Conservation (phyloP, 495 filamentous ascomycete genomes). For the Daldinia decipiens region DNA sequence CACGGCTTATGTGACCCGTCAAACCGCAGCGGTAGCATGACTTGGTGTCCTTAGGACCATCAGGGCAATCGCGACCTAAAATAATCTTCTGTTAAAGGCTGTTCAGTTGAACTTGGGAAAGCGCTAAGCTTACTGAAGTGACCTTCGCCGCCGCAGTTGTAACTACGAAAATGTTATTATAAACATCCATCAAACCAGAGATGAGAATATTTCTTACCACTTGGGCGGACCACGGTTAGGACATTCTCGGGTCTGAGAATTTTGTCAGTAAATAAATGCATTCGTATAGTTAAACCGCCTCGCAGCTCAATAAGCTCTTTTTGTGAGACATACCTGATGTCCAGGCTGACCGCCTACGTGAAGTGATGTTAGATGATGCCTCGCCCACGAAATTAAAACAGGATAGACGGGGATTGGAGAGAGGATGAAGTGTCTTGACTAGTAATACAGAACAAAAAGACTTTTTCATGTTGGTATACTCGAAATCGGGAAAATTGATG, state of each 20-base stretch:
- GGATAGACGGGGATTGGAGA: neutral
- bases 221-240: conserved; percentile 92
- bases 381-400: conserved; percentile 32
- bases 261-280: conserved; percentile 20
- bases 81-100: conserved; percentile 21
- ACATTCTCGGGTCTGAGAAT: conserved; percentile 84
- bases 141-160: conserved; percentile 72
- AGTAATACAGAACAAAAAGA: neutral
- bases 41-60: conserved; percentile 86
- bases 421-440: neutral
- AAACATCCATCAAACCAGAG: neutral
- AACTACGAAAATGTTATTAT: conserved; percentile 45
- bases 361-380: conserved; percentile 56
- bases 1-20: conserved; percentile 90
- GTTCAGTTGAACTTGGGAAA: conserved; percentile 1
- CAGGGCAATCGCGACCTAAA: conserved; percentile 88
- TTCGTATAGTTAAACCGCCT: neutral
- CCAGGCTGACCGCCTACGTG: conserved; percentile 59
- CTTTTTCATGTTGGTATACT: neutral
- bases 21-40: conserved; percentile 94
- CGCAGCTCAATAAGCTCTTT: neutral
- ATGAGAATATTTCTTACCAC: conserved; percentile 67
- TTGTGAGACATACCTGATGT: conserved; percentile 58
- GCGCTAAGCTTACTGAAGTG: conserved; percentile 78
- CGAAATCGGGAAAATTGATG: neutral